These are phyloP conservation scores for Coemansia asiatica DNA, from an alignment of 192 early-diverging fungal species.

Conservation along the genomic window DNA sequence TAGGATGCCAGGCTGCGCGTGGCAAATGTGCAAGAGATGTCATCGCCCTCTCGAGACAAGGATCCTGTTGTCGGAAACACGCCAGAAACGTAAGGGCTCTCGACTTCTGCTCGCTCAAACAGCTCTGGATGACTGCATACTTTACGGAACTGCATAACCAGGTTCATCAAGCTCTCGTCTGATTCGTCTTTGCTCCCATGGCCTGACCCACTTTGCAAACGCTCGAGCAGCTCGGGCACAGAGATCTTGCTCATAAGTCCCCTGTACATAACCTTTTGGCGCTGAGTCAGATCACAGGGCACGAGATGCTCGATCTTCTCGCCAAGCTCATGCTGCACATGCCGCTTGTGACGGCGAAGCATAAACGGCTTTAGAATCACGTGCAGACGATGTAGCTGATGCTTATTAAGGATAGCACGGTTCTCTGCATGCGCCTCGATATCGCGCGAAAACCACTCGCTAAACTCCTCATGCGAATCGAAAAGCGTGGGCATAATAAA, in stretches of 20 bases:
- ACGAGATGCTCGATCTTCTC: conserved; percentile 89
- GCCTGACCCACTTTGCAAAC: conserved; percentile 56
- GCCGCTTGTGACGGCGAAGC: conserved; percentile 86
- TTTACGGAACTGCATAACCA: conserved; percentile 94
- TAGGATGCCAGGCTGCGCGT: conserved; percentile 64
- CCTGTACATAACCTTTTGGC: conserved; percentile 72
- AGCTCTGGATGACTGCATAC: conserved; percentile 88
- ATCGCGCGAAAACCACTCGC: conserved; percentile 92
- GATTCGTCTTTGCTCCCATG: conserved; percentile 63
- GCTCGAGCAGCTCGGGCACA: conserved; percentile 71
- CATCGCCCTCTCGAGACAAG: conserved; percentile 62
- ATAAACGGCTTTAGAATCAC: conserved; percentile 96
- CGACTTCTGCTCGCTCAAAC: conserved; percentile 84
- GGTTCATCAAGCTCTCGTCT: conserved; percentile 83
- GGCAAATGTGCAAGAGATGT: conserved; percentile 61
- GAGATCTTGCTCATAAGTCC: conserved; percentile 79
- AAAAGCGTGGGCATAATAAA: conserved; percentile 96
- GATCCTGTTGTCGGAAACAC: conserved; percentile 61
- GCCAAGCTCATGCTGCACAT: conserved; percentile 87
- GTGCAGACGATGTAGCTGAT: conserved; percentile 81
- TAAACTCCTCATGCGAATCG: conserved; percentile 90
- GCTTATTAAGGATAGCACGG: conserved; percentile 74
- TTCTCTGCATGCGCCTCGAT: conserved; percentile 90
- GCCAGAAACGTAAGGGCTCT: conserved; percentile 66
- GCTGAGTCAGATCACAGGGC: conserved; percentile 72